A percentile compares a stretch with the other conserved stretches of the same genome.
phyloP scores from a whole-genome alignment of 371 early-diverging fungal genomes.

The Globomyces sp. region DNA sequence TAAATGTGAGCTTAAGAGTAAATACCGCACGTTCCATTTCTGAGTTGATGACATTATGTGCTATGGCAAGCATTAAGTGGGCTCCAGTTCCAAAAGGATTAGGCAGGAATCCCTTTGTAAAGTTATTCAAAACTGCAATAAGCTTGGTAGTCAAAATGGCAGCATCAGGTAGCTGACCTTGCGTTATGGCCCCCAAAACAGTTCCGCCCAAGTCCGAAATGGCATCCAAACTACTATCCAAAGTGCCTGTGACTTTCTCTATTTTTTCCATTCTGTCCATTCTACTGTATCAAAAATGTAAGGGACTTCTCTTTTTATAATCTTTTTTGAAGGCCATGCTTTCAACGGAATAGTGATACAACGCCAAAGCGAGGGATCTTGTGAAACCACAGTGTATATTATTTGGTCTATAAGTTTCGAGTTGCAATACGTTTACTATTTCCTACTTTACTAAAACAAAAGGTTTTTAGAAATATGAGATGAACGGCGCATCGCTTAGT shows the following conservation, averaged over 20 bases:
- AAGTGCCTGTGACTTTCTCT: neutral
- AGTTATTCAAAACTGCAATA: neutral
- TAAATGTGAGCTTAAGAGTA: neutral
- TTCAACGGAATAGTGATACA: no score
- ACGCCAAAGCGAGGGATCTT: no score
- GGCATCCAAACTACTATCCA: neutral
- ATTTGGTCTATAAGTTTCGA: no score
- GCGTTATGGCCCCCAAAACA: neutral
- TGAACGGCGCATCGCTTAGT: no score
- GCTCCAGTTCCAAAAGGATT: slow-evolving; percentile 1
- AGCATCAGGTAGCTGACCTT: neutral
- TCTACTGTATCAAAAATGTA: neutral
- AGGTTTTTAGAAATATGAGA: no score
- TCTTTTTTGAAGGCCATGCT: no score
- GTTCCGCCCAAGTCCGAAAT: neutral
- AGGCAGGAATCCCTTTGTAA: neutral
- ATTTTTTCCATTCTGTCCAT: neutral
- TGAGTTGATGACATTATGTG: neutral
- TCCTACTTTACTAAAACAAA: no score
- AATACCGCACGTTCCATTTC: neutral
- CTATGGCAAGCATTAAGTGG: neutral
- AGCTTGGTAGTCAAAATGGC: neutral
- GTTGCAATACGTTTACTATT: no score
- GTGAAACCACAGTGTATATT: no score
- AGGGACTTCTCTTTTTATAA: no score